phyloP scores from a whole-genome alignment of 2,329 filamentous ascomycete species.

The Cladosporium sp. region DNA sequence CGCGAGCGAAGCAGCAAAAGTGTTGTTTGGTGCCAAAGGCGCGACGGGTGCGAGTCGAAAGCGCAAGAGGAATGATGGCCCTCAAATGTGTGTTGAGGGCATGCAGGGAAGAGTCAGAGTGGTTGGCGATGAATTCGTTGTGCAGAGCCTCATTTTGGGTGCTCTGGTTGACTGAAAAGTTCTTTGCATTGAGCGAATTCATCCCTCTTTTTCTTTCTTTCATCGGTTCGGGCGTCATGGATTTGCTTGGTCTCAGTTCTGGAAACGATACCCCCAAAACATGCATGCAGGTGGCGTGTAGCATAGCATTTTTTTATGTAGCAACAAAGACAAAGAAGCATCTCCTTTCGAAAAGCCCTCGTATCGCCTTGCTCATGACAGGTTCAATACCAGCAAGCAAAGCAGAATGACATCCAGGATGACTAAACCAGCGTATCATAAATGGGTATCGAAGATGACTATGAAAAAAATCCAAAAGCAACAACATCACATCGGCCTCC shows the following conservation, averaged over 20 bases:
- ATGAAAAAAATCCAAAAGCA: neutral
- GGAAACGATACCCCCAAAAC: neutral
- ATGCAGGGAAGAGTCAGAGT: slow-evolving; percentile 55
- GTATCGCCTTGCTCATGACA: too few relatives aligned
- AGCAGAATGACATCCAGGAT: too few relatives aligned
- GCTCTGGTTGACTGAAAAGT: slow-evolving; percentile 57
- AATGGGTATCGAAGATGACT: neutral
- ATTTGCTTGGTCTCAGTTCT: neutral
- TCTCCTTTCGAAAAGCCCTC: neutral
- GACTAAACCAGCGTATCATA: neutral
- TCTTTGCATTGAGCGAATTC: neutral
- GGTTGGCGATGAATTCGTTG: slow-evolving; percentile 78
- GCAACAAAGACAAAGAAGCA: neutral
- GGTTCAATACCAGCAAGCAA: too few relatives aligned
- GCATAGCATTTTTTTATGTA: neutral
- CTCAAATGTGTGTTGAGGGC: slow-evolving; percentile 14
- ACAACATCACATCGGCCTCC: neutral
- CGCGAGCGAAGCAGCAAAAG: slow-evolving; percentile 50
- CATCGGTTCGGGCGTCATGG: neutral
- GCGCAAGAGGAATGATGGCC: slow-evolving; percentile 23
- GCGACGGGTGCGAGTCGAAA: slow-evolving; percentile 32
- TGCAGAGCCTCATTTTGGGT: slow-evolving; percentile 88
- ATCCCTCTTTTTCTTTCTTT: too few relatives aligned
- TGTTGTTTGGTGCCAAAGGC: slow-evolving; percentile 39
- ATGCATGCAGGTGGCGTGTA: neutral